A percentile compares a stretch with the other conserved stretches of the same genome.
These are phyloP conservation scores for Lentinula boryana DNA, from an alignment of 768 basidiomycete genomes.

Conservation along the genomic window DNA sequence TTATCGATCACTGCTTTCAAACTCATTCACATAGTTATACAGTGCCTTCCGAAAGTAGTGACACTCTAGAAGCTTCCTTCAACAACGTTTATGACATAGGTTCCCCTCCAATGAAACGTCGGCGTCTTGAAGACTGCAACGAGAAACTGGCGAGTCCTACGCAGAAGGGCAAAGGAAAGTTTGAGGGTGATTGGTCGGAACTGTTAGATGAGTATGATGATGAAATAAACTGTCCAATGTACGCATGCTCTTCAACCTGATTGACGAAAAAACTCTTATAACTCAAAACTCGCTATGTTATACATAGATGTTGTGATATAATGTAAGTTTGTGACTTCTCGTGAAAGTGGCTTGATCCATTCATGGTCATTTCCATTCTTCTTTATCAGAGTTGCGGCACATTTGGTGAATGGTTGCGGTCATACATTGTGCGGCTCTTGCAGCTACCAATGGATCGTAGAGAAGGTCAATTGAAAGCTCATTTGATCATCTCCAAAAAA, in stretches of 20 bases:
- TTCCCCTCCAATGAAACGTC: not conserved
- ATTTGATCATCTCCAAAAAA: not conserved
- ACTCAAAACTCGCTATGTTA: not conserved
- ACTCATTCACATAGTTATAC: not conserved
- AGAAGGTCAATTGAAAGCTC: constrained; percentile 34
- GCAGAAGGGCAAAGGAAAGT: constrained; percentile 43
- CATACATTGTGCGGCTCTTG: constrained; percentile 71
- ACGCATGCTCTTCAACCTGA: constrained; percentile 19
- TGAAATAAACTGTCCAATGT: constrained; percentile 72
- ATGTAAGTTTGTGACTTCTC: constrained; percentile 38
- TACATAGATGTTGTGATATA: constrained; percentile 60
- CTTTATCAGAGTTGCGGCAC: constrained; percentile 45
- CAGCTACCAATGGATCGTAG: constrained; percentile 50
- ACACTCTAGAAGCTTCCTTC: not conserved
- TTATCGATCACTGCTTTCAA: not conserved
- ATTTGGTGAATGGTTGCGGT: constrained; percentile 66
- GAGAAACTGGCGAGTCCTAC: constrained; percentile 8
- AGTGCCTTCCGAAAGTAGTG: not conserved
- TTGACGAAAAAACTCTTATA: not conserved
- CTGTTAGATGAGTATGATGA: constrained; percentile 49
- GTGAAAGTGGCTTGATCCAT: constrained; percentile 3
- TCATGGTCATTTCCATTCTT: not conserved
- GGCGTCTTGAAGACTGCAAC: constrained; percentile 2
- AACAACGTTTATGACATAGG: not conserved
- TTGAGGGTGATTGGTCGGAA: constrained; percentile 15